Evolutionary conservation across 2,329 filamentous ascomycete genomes (phyloP).

Genomic region (Alternaria hordeiaustralica): DNA sequence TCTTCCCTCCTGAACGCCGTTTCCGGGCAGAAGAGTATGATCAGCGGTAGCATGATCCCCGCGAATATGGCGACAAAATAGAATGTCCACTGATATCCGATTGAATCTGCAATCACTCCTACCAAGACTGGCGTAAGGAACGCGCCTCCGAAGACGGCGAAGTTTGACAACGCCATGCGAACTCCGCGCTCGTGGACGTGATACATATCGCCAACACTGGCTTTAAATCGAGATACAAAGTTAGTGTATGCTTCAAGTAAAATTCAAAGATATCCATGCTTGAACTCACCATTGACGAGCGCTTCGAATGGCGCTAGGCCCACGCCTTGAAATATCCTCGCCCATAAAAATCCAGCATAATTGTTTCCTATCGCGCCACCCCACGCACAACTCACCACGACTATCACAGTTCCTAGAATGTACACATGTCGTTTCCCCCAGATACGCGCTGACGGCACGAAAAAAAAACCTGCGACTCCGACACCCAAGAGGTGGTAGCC

Average conservation of each 20-base stretch:
- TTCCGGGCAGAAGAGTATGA: slow-evolving; percentile 84
- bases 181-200: slow-evolving; percentile 85
- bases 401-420: slow-evolving; percentile 74
- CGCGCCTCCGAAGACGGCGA: slow-evolving; percentile 73
- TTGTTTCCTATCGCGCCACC: slow-evolving; percentile 71
- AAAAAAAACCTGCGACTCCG: slow-evolving; percentile 80
- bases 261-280: background rate
- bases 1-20: slow-evolving; percentile 75
- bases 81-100: slow-evolving; percentile 89
- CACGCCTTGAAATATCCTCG: slow-evolving; percentile 84
- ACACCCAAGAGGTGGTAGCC: slow-evolving; percentile 88
- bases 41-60: slow-evolving; percentile 69
- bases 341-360: slow-evolving; percentile 76
- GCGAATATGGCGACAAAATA: slow-evolving; percentile 87
- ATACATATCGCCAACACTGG: slow-evolving; percentile 74
- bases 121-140: slow-evolving; percentile 88
- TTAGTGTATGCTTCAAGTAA: background rate
- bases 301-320: slow-evolving; percentile 89
- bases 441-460: slow-evolving; percentile 84
- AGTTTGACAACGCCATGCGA: slow-evolving; percentile 82
- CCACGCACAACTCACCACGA: slow-evolving; percentile 79
- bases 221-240: background rate
- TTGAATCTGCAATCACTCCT: slow-evolving; percentile 77
- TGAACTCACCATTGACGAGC: slow-evolving; percentile 81
- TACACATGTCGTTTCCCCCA: slow-evolving; percentile 95